Percentiles rank a stretch among this genome's conserved stretches.
Evolutionary conservation across 1,284 basidiomycete genomes (phyloP).

Genomic region (Microbotryum silenes-acaulis): DNA sequence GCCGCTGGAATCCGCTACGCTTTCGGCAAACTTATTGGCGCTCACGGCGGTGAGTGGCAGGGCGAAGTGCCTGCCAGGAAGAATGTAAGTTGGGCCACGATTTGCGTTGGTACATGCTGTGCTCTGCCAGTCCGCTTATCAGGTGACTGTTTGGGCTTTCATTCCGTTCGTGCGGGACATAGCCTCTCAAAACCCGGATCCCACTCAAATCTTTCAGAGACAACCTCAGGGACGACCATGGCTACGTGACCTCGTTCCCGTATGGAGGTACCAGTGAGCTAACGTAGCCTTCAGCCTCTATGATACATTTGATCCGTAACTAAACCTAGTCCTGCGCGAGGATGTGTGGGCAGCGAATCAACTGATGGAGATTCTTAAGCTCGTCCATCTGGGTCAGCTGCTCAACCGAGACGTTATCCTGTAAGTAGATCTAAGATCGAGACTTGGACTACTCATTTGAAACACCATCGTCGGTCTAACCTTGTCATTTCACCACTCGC

Average conservation of each 20-base stretch:
- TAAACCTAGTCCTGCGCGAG: not conserved
- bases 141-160: not conserved
- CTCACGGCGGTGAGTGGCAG: constrained; percentile 3
- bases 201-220: constrained; percentile 25
- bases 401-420: constrained; percentile 22
- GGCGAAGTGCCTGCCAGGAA: constrained; percentile 6
- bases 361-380: constrained; percentile 28
- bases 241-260: constrained; percentile 30
- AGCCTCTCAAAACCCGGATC: constrained; percentile 20
- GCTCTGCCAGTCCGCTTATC: not conserved
- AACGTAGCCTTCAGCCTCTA: not conserved
- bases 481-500: not conserved
- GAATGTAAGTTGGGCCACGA: not conserved
- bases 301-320: not conserved
- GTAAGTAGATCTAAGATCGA: constrained; percentile 3
- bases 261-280: constrained; percentile 26
- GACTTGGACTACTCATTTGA: not conserved
- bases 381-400: constrained; percentile 25
- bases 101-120: no score
- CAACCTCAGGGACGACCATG: constrained; percentile 13
- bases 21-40: not conserved
- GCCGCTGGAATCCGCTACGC: not conserved
- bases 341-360: constrained; percentile 18
- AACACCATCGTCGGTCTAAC: not conserved
- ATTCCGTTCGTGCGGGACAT: no score